phyloP scores from a whole-genome alignment of 768 basidiomycete species.

The Paxillus rubicundulus region DNA sequence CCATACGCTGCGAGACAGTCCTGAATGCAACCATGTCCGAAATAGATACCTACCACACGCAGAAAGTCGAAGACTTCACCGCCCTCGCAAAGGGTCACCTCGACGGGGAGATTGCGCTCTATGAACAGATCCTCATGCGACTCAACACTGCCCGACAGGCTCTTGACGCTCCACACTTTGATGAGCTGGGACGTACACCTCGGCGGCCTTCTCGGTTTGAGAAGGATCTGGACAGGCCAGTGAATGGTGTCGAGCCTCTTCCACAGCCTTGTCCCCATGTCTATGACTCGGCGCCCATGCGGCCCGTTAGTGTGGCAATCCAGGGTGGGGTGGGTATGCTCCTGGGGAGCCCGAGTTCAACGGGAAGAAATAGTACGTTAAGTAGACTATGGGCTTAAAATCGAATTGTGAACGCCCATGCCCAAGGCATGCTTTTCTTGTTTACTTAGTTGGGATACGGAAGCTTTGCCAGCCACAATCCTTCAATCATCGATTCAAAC shows the following conservation, averaged over 20 bases:
- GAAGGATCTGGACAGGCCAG: slow-evolving; percentile 60
- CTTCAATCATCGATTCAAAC: too few relatives aligned
- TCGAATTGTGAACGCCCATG: too few relatives aligned
- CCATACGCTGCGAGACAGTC: slow-evolving; percentile 81
- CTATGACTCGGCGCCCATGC: slow-evolving; percentile 71
- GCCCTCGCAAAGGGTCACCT: slow-evolving; percentile 62
- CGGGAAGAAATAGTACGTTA: slow-evolving; percentile 52
- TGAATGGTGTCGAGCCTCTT: slow-evolving; percentile 44
- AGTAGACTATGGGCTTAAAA: slow-evolving; percentile 53
- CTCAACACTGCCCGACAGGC: slow-evolving; percentile 54
- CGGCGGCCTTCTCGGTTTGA: slow-evolving; percentile 74
- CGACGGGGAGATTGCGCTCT: slow-evolving; percentile 73
- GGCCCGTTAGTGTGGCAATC: slow-evolving; percentile 71
- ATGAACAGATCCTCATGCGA: slow-evolving; percentile 66
- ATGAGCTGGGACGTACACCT: slow-evolving; percentile 46
- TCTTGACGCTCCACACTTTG: slow-evolving; percentile 50
- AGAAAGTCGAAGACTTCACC: slow-evolving; percentile 70
- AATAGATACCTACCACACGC: slow-evolving; percentile 74
- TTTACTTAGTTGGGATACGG: too few relatives aligned
- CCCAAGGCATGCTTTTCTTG: too few relatives aligned
- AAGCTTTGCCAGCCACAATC: too few relatives aligned
- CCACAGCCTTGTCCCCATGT: slow-evolving; percentile 78
- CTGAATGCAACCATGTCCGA: slow-evolving; percentile 88
- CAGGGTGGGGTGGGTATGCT: slow-evolving; percentile 71
- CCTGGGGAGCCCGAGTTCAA: slow-evolving; percentile 38